These are phyloP conservation scores for Trichoderma sp. DNA, from an alignment of 2,329 filamentous ascomycete genomes.

Conservation along the genomic window DNA sequence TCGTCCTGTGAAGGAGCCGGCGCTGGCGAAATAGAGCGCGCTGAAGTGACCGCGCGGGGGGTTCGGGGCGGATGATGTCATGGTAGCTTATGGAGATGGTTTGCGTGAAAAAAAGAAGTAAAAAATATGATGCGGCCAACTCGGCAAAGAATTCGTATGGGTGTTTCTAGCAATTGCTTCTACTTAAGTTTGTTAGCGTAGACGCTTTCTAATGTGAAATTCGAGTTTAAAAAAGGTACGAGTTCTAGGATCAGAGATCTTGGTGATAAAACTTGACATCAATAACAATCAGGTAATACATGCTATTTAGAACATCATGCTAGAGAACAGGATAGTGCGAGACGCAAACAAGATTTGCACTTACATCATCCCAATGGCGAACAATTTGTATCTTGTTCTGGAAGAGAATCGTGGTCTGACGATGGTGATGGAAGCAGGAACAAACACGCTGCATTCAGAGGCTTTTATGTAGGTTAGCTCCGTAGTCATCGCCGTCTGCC, in stretches of 20 bases:
- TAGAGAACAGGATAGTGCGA: slow-evolving; percentile 19
- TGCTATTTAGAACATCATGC: slow-evolving; percentile 55
- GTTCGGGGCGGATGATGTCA: slow-evolving; percentile 41
- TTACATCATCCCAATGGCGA: slow-evolving; percentile 10
- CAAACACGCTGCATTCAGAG: background rate
- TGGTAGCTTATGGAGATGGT: background rate
- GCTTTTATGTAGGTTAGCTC: slow-evolving; percentile 8
- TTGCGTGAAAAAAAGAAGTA: background rate
- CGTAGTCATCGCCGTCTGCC: background rate
- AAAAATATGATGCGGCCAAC: background rate
- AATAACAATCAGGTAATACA: slow-evolving; percentile 58
- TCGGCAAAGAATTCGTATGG: background rate
- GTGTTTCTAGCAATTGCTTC: background rate
- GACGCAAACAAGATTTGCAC: slow-evolving; percentile 2
- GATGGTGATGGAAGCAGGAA: background rate
- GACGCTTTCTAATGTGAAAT: background rate
- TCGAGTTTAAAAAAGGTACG: too few relatives aligned
- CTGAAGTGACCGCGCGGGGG: slow-evolving; percentile 66
- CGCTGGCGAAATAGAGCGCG: slow-evolving; percentile 78
- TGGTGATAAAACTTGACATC: slow-evolving; percentile 63
- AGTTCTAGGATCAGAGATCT: slow-evolving; percentile 60
- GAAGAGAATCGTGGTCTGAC: slow-evolving; percentile 10
- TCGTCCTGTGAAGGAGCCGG: slow-evolving; percentile 67
- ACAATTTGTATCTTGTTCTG: slow-evolving; percentile 12
- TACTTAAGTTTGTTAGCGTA: slow-evolving; percentile 7